Base-by-base conservation (phyloP, 1,284 basidiomycete species). In the Cutaneotrichosporon dermatis region DNA sequence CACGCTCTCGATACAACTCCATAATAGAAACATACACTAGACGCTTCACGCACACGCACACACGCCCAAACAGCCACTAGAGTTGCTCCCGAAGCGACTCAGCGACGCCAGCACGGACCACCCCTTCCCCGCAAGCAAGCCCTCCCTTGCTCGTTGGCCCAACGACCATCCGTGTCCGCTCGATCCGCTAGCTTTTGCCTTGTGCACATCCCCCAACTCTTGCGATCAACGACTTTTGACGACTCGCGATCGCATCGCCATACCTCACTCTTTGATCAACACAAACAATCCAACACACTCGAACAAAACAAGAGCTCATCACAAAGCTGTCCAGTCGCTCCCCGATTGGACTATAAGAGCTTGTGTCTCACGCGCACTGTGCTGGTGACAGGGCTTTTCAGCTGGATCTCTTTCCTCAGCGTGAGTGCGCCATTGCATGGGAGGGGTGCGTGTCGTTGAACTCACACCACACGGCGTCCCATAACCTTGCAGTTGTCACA, bases 321-420 rank as follows among this genome's bases (percentile, higher is more conserved):
- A 15, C 25, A 25, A 25, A 25, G 44, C 25, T 9, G 3, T 25
- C 25, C 25, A 25, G 25, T 25, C 25, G 25, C 25, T 3, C 3
- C 25, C 25, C 25, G 25, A 25, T 25, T 25, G 25, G 25, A 25
- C 25, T 25, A 25, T 25, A 25, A 25, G 25, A 25, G 25, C 25
- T 25, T 25, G 25, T 25, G 25, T 37, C 48, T 33, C 41, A 13
- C 9, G 15, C 50, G 50, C 56, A 52, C 56, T 36, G 56, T 52
- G 50, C 57, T 42, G 43, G 13, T 37, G 43, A 57, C 15, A 13
- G 50, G 44, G 37, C 54, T 44, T 48, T 8, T 37, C 51, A n/a
- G 10, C 41, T 41, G 4, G 40, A 53, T 12, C 51, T 40, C 41
- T 11, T 43, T 25, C 11, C 46, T 13, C 16, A n/a, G 25, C 34